phyloP scores from a whole-genome alignment of 2,329 filamentous ascomycete genomes.

The Pseudogymnoascus verrucosus region DNA sequence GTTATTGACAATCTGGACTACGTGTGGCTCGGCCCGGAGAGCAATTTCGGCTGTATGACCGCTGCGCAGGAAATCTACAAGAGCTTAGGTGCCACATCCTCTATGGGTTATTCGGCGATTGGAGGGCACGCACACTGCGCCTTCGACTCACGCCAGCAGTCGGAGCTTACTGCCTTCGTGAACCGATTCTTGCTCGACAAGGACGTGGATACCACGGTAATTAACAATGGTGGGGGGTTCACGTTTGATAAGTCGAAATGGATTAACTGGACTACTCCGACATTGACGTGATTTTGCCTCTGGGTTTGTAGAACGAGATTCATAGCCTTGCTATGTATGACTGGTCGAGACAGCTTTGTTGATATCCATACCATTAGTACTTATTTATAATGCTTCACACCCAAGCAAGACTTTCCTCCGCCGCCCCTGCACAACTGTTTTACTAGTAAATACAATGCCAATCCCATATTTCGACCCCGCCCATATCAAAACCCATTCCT shows the following conservation, averaged over 20 bases:
- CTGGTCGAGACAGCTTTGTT: no score
- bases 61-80: no score
- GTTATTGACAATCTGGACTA: no score
- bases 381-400: not conserved
- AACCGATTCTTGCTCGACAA: conserved; percentile 36
- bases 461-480: not conserved
- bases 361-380: not conserved
- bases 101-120: no score
- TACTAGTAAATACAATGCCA: not conserved
- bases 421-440: not conserved
- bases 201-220: conserved; percentile 19
- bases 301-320: no score
- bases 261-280: conserved; percentile 24
- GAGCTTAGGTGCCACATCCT: no score
- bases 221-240: not conserved
- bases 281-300: conserved; percentile 10
- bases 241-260: conserved; percentile 24
- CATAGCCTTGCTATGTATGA: no score
- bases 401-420: not conserved
- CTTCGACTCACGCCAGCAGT: conserved; percentile 29
- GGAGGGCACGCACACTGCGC: no score
- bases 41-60: no score
- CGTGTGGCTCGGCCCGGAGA: no score
- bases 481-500: not conserved
- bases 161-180: conserved; percentile 42